Base-by-base conservation (phyloP, 176 grass and related monocot species). In the Melocanna baccifera region DNA sequence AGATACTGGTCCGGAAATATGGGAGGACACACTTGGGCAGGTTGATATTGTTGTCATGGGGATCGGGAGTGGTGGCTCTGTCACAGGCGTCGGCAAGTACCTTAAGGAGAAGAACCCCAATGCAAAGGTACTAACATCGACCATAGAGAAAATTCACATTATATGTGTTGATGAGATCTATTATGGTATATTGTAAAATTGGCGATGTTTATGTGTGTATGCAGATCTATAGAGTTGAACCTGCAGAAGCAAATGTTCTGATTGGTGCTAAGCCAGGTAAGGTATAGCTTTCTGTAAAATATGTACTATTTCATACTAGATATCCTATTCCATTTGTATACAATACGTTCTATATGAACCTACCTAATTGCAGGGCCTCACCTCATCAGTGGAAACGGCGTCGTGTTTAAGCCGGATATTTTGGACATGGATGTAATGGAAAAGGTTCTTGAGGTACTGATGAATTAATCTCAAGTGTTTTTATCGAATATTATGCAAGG, bases 41-140 rank as follows among this genome's bases (percentile, higher is more conserved):
- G 93, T 98, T 16, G 96, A 95, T 67, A 98, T 98, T 52, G 95
- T 98, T 1, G 87, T 98, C 28, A 95, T 98, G 93, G 96, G 96
- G 29, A 95, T 98, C 32, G 96, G 93, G 11, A 93, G 89, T 71
- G 73, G 77, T 12, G 39, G 42, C 43, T 87, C 87, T 28, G 78
- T 65, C 45, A 82, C 77, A 0, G 78, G 88, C 0, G 71, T 86
- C 0, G 78, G 88, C 32, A 34, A 34, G 32, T 34, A 34, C 32
- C 32, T 34, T 53, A 89, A 89, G 40, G 88, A 89, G 71, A 89
- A 86, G 78, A 89, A 89, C 64, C 83, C 88, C 6, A 89, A 86
- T 14, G 83, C 78, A 9, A 86, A 89, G 86, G 74, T 80, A 79
- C 66, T 71, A 41, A 30, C n/a, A 40, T 79, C 52, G 14, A 73